Percentiles rank a stretch among this genome's conserved stretches.
Conservation (phyloP, 306 rosid genomes). For the Vigna unguiculata region DNA sequence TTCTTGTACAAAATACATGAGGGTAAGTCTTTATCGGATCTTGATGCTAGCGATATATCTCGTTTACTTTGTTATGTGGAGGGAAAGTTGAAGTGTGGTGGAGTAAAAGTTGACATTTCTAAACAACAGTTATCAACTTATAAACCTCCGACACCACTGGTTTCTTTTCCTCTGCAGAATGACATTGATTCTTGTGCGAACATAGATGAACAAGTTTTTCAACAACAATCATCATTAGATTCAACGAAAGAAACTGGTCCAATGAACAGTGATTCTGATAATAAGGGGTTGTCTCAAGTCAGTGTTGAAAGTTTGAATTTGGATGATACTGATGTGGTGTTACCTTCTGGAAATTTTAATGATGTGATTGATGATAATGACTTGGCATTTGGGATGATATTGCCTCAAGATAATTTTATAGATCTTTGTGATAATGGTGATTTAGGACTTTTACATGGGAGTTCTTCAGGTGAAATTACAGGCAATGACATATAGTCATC, state of each 20-base stretch:
- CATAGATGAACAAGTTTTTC: neutral
- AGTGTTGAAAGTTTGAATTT: too few species aligned
- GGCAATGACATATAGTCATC: neutral
- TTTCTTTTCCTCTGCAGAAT: neutral
- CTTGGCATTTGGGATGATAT: neutral
- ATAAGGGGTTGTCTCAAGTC: neutral
- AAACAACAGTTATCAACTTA: neutral
- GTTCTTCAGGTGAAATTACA: neutral
- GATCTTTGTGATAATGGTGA: neutral
- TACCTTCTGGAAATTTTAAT: neutral
- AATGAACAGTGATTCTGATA: neutral
- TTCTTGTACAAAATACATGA: constrained; percentile 11
- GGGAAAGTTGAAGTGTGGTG: neutral
- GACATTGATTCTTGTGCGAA: neutral
- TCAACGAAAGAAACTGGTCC: neutral
- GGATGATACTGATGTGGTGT: neutral
- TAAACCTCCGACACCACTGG: neutral
- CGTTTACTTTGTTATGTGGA: constrained; percentile 18
- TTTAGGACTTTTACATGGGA: neutral
- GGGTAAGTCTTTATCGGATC: constrained; percentile 21
- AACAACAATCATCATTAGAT: neutral
- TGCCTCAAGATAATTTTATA: neutral
- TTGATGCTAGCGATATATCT: neutral
- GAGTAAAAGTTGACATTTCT: neutral
- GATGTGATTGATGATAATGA: neutral